Base-by-base conservation (phyloP, 306 rosid genomes). In the Potentilla sterilis region DNA sequence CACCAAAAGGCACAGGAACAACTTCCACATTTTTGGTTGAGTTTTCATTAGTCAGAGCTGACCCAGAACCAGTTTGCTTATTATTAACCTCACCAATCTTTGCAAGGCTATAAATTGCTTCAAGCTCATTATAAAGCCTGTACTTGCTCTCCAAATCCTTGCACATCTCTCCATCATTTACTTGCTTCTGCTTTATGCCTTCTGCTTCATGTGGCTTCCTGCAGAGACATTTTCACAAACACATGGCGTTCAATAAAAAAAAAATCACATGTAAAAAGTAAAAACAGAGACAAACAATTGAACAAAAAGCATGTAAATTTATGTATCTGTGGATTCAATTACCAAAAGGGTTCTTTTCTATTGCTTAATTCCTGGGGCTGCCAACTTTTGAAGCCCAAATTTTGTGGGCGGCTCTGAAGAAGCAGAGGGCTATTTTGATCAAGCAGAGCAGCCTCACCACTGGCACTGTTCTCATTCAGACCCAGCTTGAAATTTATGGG, bases 401-500 rank as follows among this genome's bases (percentile, higher is more conserved):
- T 69, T 32, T 68, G 35, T 2, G 69, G 58, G 40, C 62, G 41
- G n/a, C 24, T 49, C 28, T 75, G 51, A 34, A 44, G 42, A 75
- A 49, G 40, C 0, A 4, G 38, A 34, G 43, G 48, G 55, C n/a
- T 51, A 10, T 18, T 55, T 55, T 22, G 74, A 42, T 15, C 44
- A 7, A 77, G 37, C 51, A 58, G 22, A 74, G 44, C 61, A 16
- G 32, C 15, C 28, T 61, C 75, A 1, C 34, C 52, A 4, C 38
- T 21, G 61, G 49, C 37, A 61, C 43, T 59, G 38, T 48, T 78
- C 63, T 78, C 71, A 61, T 49, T 78, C 43, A 78, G 71, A 38
- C 74, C 82, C 44, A 79, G 67, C 78, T 73, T 79, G 82, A 79
- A 79, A 55, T 57, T 79, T n/a, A 73, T 42, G 3, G 76, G 81